Evolutionary conservation across 2,329 filamentous ascomycete species (phyloP), one percentile per base, ranked within the genome.

Genomic region (Chaetomium olivaceum): DNA sequence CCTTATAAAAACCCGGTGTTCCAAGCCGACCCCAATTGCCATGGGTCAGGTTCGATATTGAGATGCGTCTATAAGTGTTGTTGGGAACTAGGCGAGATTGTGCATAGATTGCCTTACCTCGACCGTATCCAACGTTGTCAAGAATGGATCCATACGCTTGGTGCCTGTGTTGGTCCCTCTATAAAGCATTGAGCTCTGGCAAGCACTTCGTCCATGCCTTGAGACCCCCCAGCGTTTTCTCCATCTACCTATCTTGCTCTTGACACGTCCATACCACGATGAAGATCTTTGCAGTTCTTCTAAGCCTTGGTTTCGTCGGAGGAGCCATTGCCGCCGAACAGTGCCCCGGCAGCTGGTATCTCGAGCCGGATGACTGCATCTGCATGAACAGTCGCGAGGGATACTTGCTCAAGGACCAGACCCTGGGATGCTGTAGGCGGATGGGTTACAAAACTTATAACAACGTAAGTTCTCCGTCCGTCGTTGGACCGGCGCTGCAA

Each of bases 311-410:
- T 2, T 33, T 66, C 39, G 29, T 65, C 31, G 59, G 66, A 8
- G 62, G 61, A 25, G 67, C 58, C 14, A 31, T 69, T 27, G 69
- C 68, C n/a, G 68, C 66, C 12, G 62, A 68, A 43, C 60, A 65
- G 25, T 69, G 69, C 54, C 62, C 64, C 0, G 67, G 67, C 33
- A 64, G 68, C 39, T 72, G 71, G 71, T 69, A 70, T 50, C 69
- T 72, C n/a, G 54, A 69, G 25, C 66, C 70, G 1, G 66, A 71
- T 59, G 71, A 72, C 63, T 72, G 71, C 61, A 72, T 72, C 23
- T 72, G 71, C 60, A 72, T 72, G 69, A 68, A 66, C 19, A 71
- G 70, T 62, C 67, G 58, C 23, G 66, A 71, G 39, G 71, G 71
- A 4, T 43, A 43, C 9, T 57, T 72, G 29, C 52, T 71, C n/a